phyloP scores from a whole-genome alignment of 345 rosid genomes.

The Citrus sp. region DNA sequence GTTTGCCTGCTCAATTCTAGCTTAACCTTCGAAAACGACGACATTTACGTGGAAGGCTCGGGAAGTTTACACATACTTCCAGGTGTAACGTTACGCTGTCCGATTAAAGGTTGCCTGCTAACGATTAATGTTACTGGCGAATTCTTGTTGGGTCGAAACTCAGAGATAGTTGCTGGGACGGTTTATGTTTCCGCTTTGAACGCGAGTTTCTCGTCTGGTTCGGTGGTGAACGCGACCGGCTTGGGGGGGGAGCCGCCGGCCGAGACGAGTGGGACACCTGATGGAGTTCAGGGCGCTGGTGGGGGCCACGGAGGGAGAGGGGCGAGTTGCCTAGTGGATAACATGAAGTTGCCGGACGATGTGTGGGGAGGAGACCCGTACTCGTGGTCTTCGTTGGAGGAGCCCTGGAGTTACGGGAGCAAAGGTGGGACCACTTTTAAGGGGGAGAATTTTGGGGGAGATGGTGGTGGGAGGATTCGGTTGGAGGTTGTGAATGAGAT shows the following conservation, averaged over 20 bases:
- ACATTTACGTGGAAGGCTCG: constrained; percentile 49
- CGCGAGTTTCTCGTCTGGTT: constrained; percentile 34
- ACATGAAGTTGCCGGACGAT: constrained; percentile 60
- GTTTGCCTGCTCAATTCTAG: constrained; percentile 48
- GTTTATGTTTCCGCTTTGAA: constrained; percentile 40
- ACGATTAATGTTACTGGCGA: constrained; percentile 44
- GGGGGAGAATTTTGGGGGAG: constrained; percentile 60
- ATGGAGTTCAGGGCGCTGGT: constrained; percentile 56
- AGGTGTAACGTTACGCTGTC: constrained; percentile 41
- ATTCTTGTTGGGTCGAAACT: constrained; percentile 36
- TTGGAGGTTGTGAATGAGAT: constrained; percentile 29
- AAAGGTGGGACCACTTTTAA: constrained; percentile 66
- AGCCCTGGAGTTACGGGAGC: constrained; percentile 70
- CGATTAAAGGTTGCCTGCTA: constrained; percentile 42
- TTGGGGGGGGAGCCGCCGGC: constrained; percentile 62
- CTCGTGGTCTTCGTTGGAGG: constrained; percentile 59
- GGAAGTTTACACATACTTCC: constrained; percentile 47
- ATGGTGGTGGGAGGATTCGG: constrained; percentile 64
- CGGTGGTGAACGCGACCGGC: constrained; percentile 46
- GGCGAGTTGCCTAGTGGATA: constrained; percentile 58
- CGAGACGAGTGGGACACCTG: constrained; percentile 62
- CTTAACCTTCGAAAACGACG: constrained; percentile 36
- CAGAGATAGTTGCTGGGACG: constrained; percentile 37
- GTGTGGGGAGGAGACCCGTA: constrained; percentile 78
- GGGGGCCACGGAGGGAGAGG: constrained; percentile 79